These are phyloP conservation scores for Staphylotrichum tortipilum DNA, from an alignment of 495 filamentous ascomycete genomes.

Conservation along the genomic window DNA sequence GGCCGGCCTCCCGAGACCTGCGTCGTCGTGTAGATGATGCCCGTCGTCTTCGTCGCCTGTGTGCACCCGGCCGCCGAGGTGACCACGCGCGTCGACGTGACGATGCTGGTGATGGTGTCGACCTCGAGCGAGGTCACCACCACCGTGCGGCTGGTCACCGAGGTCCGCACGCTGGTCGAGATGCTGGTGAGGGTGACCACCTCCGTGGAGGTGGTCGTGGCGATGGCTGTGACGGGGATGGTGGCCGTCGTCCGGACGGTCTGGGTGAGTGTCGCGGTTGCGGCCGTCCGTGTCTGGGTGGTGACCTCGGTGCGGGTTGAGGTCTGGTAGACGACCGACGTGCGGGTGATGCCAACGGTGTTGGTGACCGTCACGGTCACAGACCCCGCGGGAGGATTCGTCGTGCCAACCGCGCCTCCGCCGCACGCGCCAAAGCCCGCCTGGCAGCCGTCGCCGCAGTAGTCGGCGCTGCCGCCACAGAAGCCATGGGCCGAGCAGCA, in stretches of 20 bases:
- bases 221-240: background rate
- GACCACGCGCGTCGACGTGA: conserved; percentile 6
- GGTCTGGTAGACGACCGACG: no score
- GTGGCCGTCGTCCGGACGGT: conserved; percentile 1
- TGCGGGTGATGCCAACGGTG: conserved; percentile 14
- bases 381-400: background rate
- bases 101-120: conserved; percentile 11
- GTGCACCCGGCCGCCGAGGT: background rate
- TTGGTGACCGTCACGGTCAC: conserved; percentile 16
- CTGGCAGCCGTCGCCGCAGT: conserved; percentile 34
- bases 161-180: background rate
- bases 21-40: background rate
- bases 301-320: no score
- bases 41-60: background rate
- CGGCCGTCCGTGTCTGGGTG: conserved; percentile 19
- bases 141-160: conserved; percentile 7
- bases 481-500: conserved; percentile 38
- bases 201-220: conserved; percentile 5
- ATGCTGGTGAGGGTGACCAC: conserved; percentile 5
- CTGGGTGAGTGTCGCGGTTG: conserved; percentile 2
- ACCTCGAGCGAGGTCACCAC: conserved; percentile 2
- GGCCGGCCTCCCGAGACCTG: background rate
- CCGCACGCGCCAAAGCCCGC: conserved; percentile 27
- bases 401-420: background rate
- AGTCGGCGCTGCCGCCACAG: conserved; percentile 32